A percentile compares a stretch with the other conserved stretches of the same genome.
These are phyloP conservation scores for Colletotrichum phormii DNA, from an alignment of 2,329 filamentous ascomycete genomes.

Conservation along the genomic window DNA sequence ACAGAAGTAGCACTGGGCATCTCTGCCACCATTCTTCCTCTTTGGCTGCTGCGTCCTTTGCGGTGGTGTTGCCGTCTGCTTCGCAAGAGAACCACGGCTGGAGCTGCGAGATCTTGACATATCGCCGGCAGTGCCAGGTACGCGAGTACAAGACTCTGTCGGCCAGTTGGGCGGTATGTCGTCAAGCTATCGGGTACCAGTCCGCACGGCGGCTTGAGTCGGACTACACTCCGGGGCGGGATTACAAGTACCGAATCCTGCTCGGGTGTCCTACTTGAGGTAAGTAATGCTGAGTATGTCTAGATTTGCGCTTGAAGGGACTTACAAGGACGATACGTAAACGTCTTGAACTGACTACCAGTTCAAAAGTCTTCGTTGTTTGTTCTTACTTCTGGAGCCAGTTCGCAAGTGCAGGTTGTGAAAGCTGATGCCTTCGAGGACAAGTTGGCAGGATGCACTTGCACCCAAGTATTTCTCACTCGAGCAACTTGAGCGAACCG, in stretches of 20 bases:
- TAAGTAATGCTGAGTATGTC: neutral
- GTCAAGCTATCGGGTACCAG: neutral
- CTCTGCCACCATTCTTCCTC: neutral
- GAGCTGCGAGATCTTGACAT: neutral
- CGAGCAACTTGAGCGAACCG: neutral
- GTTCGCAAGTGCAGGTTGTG: neutral
- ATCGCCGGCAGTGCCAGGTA: neutral
- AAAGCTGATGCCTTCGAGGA: neutral
- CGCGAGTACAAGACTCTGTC: too few relatives aligned
- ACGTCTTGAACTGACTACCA: neutral
- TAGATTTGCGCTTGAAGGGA: neutral
- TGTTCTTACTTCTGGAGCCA: neutral
- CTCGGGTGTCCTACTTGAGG: too few relatives aligned
- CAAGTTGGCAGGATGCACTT: neutral
- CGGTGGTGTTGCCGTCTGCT: neutral
- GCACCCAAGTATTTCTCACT: neutral
- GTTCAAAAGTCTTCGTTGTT: too few relatives aligned
- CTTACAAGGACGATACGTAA: neutral
- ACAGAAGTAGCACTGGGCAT: slow-evolving; percentile 3
- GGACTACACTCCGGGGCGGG: neutral
- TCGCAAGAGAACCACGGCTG: neutral
- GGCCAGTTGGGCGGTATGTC: neutral
- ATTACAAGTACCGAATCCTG: neutral
- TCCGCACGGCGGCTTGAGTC: neutral
- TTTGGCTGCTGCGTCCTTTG: neutral